Conservation (phyloP, 139 green algal species). For the Eudorina sp. region DNA sequence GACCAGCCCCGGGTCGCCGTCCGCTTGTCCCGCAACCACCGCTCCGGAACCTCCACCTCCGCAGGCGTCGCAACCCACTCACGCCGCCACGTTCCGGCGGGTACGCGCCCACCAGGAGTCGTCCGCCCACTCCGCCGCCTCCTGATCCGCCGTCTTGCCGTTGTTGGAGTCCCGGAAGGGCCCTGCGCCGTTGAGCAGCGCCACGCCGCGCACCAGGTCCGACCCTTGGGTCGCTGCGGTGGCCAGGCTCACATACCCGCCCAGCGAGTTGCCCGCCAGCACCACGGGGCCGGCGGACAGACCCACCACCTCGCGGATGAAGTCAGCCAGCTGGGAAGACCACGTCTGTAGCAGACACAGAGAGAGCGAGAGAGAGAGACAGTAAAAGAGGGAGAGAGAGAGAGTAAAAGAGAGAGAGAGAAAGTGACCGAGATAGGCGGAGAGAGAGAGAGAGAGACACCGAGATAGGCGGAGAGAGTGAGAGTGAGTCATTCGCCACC, state of each 20-base stretch:
- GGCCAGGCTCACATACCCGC: conserved; percentile 79
- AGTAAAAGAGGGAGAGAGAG: no score
- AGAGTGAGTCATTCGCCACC: no score
- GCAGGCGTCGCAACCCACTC: conserved; percentile 12
- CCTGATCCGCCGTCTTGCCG: background rate
- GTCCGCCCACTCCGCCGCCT: conserved; percentile 41
- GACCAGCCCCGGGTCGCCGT: no score
- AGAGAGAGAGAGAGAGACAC: no score
- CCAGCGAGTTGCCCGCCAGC: conserved; percentile 82
- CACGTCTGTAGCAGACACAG: no score
- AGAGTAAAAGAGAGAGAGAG: no score
- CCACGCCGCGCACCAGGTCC: conserved; percentile 64
- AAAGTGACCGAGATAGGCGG: no score
- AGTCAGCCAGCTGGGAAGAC: conserved; percentile 56
- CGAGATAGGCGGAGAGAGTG: no score
- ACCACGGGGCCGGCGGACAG: conserved; percentile 50
- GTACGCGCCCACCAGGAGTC: conserved; percentile 30
- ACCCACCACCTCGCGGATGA: conserved; percentile 10
- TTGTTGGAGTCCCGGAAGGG: conserved; percentile 64
- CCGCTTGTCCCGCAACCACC: no score
- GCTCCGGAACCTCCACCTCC: no score
- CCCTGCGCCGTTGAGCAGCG: conserved; percentile 82
- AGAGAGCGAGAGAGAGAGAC: no score
- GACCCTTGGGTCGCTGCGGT: conserved; percentile 66
- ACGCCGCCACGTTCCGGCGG: conserved; percentile 16